Conservation (phyloP, 1,284 basidiomycete genomes). For the Microbotryum violaceum region DNA sequence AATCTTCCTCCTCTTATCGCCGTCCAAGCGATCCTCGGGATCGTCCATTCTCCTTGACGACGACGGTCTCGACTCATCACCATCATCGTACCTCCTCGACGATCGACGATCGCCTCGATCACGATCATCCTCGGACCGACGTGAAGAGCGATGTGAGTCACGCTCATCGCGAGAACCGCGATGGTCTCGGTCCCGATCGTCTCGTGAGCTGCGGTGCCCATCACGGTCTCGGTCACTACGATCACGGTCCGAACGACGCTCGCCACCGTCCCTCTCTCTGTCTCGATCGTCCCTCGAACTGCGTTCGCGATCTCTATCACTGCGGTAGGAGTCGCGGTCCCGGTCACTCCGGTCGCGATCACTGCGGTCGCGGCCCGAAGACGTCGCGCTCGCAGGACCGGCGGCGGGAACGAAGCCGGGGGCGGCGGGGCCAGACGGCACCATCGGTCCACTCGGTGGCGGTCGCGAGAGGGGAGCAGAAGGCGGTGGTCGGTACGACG, state of each 20-base stretch:
- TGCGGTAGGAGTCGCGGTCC: conserved; percentile 1
- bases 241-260: conserved; percentile 5
- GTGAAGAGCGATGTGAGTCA: not conserved
- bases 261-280: not conserved
- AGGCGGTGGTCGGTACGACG: conserved; percentile 10
- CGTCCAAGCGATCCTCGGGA: conserved; percentile 8
- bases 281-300: conserved; percentile 14
- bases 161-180: not conserved
- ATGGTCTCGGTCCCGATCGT: conserved; percentile 11
- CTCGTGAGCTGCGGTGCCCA: conserved; percentile 4
- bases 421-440: not conserved
- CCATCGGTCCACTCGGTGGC: not conserved
- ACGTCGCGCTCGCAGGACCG: not conserved
- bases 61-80: not conserved
- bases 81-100: not conserved
- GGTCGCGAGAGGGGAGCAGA: conserved; percentile 22
- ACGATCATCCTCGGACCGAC: conserved; percentile 7
- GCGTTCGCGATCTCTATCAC: not conserved
- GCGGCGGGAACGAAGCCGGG: not conserved
- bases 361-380: conserved; percentile 1
- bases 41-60: conserved; percentile 15
- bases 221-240: conserved; percentile 1
- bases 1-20: conserved; percentile 15
- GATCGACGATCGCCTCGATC: not conserved
- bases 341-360: conserved; percentile 5